Evolutionary conservation across 768 basidiomycete species (phyloP), one percentile per base, ranked within the genome.

Genomic region (Mycena latifolia): DNA sequence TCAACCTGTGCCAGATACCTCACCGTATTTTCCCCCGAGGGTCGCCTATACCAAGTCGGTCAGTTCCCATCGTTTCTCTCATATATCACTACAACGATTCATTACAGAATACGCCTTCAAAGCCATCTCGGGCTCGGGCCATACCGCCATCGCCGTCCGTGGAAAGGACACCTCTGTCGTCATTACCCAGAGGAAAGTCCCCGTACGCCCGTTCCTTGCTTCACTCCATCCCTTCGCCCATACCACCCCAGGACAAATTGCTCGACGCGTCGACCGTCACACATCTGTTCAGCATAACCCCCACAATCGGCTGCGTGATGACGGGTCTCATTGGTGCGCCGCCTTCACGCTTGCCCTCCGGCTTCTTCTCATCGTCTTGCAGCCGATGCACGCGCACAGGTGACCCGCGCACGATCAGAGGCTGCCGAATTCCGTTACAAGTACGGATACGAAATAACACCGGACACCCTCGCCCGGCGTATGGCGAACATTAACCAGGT

Each of bases 401-500:
- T 99, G 1, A 77, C 81, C 74, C 89, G 96, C 28, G 96, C 98
- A 29, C 89, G 94, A 58, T 77, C 82, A 53, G 97, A 99, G 78
- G 97, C 97, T 20, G 94, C 93, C 17, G 88, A 94, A 10, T 98
- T 95, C 84, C 86, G 96, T 70, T 94, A 97, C 84, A 98, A 98
- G 78, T 97, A 92, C 74, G 98, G 98, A 29, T 96, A 99, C 75
- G 98, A 99, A 81, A 98, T 99, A 73, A 97, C 96, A 3, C 95
- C 97, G 5, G 96, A 98, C 76, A 92, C 93, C n/a, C 86, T 99
- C 47, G 94, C 98, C 24, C 90, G 96, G 69, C 87, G 97, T 51
- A 82, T 99, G 74, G 98, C 97, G 33, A 98, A 98, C 78, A 95
- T 99, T 78, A 99, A 98, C 76, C 98, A 99, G 80, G 97, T 98